phyloP scores from a whole-genome alignment of 768 basidiomycete species.

The Clitopilus hobsonii region DNA sequence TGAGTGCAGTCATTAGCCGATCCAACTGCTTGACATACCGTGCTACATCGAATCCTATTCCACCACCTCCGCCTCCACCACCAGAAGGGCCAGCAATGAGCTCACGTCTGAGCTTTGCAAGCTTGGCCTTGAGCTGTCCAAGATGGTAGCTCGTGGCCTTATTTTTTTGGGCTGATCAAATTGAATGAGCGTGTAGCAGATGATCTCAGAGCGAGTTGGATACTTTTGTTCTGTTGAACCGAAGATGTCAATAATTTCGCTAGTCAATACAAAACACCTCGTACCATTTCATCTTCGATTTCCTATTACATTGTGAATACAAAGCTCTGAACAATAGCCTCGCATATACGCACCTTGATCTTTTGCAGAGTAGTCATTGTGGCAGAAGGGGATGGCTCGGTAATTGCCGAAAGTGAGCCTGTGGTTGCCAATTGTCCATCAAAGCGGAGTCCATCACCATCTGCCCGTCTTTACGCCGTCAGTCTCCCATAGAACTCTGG shows the following conservation, averaged over 20 bases:
- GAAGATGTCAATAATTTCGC: not conserved
- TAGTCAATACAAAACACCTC: conserved; percentile 15
- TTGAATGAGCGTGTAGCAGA: conserved; percentile 10
- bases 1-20: not conserved
- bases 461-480: conserved; percentile 4
- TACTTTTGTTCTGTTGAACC: conserved; percentile 68
- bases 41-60: conserved; percentile 96
- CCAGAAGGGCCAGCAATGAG: conserved; percentile 75
- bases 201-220: conserved; percentile 18
- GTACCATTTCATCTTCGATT: conserved; percentile 96
- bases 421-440: conserved; percentile 9
- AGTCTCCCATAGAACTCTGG: conserved; percentile 9
- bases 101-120: conserved; percentile 94
- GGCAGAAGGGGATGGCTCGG: conserved; percentile 26
- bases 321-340: conserved; percentile 14
- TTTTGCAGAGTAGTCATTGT: conserved; percentile 90
- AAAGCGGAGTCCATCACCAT: not conserved
- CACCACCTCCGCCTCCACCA: conserved; percentile 83
- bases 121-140: conserved; percentile 96
- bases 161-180: conserved; percentile 80
- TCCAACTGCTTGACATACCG: conserved; percentile 27
- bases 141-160: conserved; percentile 96
- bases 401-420: conserved; percentile 27
- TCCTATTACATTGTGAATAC: conserved; percentile 44
- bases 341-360: conserved; percentile 62